Evolutionary conservation across 441 rosid species (phyloP), one percentile per base, ranked within the genome.

Genomic region (Manihot esculenta): DNA sequence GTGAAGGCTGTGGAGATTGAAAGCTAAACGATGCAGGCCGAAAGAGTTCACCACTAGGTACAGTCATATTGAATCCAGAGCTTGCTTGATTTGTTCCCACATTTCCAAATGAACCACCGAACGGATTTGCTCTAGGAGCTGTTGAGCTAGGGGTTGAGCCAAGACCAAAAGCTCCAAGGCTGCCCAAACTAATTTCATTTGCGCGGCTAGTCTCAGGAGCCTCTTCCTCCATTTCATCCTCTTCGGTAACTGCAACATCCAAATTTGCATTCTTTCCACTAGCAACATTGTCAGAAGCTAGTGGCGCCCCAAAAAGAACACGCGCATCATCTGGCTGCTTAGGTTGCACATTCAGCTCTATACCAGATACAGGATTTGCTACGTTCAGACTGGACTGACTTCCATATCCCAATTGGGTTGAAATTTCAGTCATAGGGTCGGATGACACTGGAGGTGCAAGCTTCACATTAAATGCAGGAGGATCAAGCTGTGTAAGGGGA

Each of bases 211-310:
- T 71, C 82, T 88, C 99, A 56, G 99, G 84, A 81, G 95, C 96
- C 75, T 84, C 97, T 86, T 94, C 98, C 72, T 94, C 98, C 98
- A 94, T 94, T 75, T 88, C 97, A 83, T 90, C 98, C 82, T 89
- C 96, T 75, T 82, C 92, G 17, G 82, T 59, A 69, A 75, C 87
- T 30, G 71, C 75, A 70, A 65, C 74, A 69, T 82, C 89, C 65
- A 73, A 76, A 71, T 66, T 77, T 60, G 86, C 88, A 68, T 73
- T 80, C 72, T 82, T 88, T 71, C 72, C 85, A 76, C 68, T 69
- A 51, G 78, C 49, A 54, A 75, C 53, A 79, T 75, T 78, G 70
- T 68, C 74, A 74, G 84, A 77, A 72, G 78, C 64, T 59, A 71
- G 17, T 5, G 84, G 66, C 27, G 78, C 64, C 48, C 86, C 78